Evolutionary conservation across 208 protist species (phyloP).

Genomic region (Wallacemonas sp.): DNA sequence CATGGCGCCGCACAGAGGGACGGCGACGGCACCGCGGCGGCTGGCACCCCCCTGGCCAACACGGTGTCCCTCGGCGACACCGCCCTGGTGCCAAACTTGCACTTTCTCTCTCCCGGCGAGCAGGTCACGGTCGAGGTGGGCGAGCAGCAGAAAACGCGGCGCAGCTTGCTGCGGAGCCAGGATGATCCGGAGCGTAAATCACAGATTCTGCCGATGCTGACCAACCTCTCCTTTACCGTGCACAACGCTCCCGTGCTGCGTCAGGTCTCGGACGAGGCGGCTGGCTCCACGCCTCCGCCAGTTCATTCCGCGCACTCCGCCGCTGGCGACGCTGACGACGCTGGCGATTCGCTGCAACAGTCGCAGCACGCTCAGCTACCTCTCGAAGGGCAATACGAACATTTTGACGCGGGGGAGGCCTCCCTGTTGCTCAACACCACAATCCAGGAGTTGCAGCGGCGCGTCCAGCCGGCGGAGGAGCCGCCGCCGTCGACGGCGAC

Average conservation of each 20-base stretch:
- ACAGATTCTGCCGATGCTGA: neutral
- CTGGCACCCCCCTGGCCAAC: neutral
- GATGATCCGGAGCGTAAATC: neutral
- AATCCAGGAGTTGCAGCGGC: constrained; percentile 16
- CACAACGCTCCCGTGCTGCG: neutral
- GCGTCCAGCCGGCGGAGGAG: neutral
- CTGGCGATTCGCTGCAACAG: too few relatives aligned
- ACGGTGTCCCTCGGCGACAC: neutral
- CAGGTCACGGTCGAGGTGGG: constrained; percentile 6
- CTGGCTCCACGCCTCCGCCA: neutral
- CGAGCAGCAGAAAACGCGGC: neutral
- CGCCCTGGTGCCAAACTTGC: neutral
- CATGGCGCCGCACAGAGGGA: neutral
- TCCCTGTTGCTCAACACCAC: constrained; percentile 28
- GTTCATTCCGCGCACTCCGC: neutral
- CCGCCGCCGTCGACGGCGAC: constrained; percentile 27
- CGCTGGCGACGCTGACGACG: neutral
- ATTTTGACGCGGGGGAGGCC: constrained; percentile 10
- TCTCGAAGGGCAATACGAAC: too few relatives aligned
- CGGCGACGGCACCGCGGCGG: neutral
- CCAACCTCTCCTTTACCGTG: constrained; percentile 6
- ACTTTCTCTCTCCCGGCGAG: constrained; percentile 4
- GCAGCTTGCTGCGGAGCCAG: neutral
- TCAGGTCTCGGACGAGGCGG: neutral
- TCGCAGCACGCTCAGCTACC: too few relatives aligned